A percentile compares a stretch with the other conserved stretches of the same genome.
These are phyloP conservation scores for Lachnellula suecica DNA, from an alignment of 2,329 filamentous ascomycete genomes.

Conservation along the genomic window DNA sequence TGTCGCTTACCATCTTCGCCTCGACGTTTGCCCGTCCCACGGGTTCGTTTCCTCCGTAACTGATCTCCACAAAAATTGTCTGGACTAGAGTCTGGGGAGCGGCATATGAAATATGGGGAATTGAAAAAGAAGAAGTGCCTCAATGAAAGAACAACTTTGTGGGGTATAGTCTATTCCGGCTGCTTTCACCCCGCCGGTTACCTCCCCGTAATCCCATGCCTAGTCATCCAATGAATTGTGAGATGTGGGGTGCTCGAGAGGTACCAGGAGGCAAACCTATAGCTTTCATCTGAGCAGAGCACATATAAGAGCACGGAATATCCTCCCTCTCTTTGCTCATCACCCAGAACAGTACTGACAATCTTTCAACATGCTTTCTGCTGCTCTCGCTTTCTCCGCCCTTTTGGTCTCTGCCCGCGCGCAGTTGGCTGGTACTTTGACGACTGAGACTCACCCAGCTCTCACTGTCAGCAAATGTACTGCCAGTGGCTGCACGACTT, in stretches of 20 bases:
- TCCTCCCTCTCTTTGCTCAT: conserved; percentile 11
- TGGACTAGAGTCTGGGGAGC: conserved; percentile 6
- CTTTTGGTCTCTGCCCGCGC: conserved; percentile 43
- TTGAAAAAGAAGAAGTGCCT: conserved; percentile 9
- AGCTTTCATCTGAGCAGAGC: background rate
- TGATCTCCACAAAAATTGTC: conserved; percentile 21
- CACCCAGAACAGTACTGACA: conserved; percentile 11
- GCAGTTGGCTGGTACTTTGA: conserved; percentile 48
- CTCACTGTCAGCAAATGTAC: conserved; percentile 53
- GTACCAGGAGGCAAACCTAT: background rate
- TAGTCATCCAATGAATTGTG: background rate
- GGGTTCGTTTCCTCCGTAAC: conserved; percentile 14
- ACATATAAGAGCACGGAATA: conserved; percentile 25
- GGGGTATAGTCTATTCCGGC: conserved; percentile 17
- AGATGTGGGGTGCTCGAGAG: background rate
- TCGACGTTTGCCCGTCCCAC: conserved; percentile 11
- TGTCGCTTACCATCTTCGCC: conserved; percentile 6
- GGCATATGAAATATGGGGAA: conserved; percentile 16
- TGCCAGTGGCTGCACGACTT: conserved; percentile 45
- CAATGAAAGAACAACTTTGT: conserved; percentile 10
- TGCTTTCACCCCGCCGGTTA: conserved; percentile 23
- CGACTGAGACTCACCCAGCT: conserved; percentile 49
- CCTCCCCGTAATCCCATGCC: conserved; percentile 29
- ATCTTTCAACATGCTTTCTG: conserved; percentile 29
- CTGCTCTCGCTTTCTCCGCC: conserved; percentile 40